Evolutionary conservation across 208 protist genomes (phyloP), one percentile per base, ranked within the genome.

Genomic region (Leishmania aethiopica): DNA sequence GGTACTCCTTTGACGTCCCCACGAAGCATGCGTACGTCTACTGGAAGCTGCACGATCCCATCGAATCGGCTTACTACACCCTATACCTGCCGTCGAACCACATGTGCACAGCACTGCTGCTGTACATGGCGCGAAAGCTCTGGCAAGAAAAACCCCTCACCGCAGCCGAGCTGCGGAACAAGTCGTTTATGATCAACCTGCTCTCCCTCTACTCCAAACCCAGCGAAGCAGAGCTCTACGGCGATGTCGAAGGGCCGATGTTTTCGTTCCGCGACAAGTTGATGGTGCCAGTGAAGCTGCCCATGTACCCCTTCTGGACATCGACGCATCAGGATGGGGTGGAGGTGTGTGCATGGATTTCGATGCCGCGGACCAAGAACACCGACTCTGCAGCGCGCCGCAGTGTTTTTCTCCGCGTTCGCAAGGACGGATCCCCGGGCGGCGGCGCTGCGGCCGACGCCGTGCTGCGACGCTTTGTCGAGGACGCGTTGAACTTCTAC

Each of bases 211-310:
- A 78, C 64, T 79, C 49, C 28, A 81, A 66, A 15, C 1, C 37
- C 1, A 42, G 7, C 25, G 74, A 70, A 13, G 71, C 42, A 0
- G 78, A 66, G 1, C 37, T 51, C 17, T 3, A 62, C 3, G 17
- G 40, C 13, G 71, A 79, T 8, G 35, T 11, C 2, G 70, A 70
- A 15, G 77, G 75, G 32, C 42, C 42, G n/a, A 37, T 72, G 6
- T 35, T 80, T 35, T 8, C 1, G 7, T 86, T 82, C 32, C 73
- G 78, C 42, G 28, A 71, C 0, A 47, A 82, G 25, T 28, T 82
- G 15, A 82, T 82, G 82, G 6, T 86, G 73, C 72, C 82, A 15
- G 82, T 82, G 53, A 86, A 86, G 57, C 77, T 86, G 55, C 82
- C 82, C 55, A 79, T 82, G 45, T 82, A 72, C 82, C 82, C 82